Percentiles rank a stretch among this genome's conserved stretches.
These are phyloP conservation scores for Linum trigynum DNA, from an alignment of 345 rosid species.

Conservation along the genomic window DNA sequence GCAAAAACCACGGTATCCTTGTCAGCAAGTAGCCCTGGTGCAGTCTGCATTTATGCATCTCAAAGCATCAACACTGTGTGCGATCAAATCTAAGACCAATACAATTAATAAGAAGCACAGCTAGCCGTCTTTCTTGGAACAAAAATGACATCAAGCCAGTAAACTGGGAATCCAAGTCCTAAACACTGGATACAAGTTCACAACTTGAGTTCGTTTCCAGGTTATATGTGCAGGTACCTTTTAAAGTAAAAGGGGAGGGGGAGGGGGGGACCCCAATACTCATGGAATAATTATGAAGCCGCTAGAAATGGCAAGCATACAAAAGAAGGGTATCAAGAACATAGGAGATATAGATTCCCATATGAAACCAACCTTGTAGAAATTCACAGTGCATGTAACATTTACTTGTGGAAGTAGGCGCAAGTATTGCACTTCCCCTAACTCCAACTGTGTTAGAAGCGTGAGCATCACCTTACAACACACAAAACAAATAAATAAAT, in stretches of 20 bases:
- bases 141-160: neutral
- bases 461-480: constrained; percentile 82
- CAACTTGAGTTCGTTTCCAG: neutral
- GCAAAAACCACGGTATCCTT: constrained; percentile 53
- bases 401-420: constrained; percentile 63
- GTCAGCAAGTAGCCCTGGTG: constrained; percentile 62
- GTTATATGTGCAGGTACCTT: too few species aligned
- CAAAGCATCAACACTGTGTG: constrained; percentile 17
- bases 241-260: neutral
- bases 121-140: neutral
- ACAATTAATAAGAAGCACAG: neutral
- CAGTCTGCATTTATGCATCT: constrained; percentile 46
- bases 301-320: constrained; percentile 4
- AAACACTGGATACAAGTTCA: neutral
- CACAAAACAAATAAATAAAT: constrained; percentile 9
- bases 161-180: neutral
- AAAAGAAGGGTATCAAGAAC: neutral
- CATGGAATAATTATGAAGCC: neutral
- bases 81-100: neutral
- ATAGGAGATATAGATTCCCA: constrained; percentile 1
- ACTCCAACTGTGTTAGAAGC: constrained; percentile 75
- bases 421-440: constrained; percentile 75
- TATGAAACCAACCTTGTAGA: constrained; percentile 61
- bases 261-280: neutral
- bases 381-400: constrained; percentile 69